These are phyloP conservation scores for Phialophora macrospora DNA, from an alignment of 2,329 filamentous ascomycete genomes.

Conservation along the genomic window DNA sequence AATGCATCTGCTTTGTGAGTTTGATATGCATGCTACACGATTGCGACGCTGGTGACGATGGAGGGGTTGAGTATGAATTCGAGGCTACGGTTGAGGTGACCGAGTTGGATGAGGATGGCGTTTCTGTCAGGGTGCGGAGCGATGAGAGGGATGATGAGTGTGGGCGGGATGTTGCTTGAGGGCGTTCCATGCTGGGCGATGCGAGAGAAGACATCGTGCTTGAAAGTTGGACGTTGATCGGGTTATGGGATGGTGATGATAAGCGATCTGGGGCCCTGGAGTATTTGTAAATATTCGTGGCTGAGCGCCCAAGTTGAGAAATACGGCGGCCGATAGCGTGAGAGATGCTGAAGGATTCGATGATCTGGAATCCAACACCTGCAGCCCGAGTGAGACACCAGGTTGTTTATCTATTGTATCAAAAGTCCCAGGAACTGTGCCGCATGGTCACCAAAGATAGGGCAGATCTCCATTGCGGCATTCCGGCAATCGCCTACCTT, in stretches of 20 bases:
- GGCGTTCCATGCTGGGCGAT: slow-evolving; percentile 9
- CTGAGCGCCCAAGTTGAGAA: not conserved
- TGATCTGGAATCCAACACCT: not conserved
- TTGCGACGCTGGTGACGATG: not conserved
- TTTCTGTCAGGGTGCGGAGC: not conserved
- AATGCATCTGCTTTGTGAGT: slow-evolving; percentile 32
- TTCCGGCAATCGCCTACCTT: slow-evolving; percentile 3
- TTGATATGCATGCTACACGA: slow-evolving; percentile 30
- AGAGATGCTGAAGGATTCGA: not conserved
- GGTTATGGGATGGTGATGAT: not conserved
- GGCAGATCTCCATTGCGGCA: slow-evolving; percentile 3
- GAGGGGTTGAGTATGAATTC: not conserved
- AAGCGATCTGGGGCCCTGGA: not conserved
- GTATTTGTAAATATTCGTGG: slow-evolving; percentile 1
- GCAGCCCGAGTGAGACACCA: not conserved
- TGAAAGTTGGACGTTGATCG: not conserved
- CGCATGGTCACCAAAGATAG: not conserved
- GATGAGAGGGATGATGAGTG: slow-evolving; percentile 31
- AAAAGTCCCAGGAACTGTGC: not conserved
- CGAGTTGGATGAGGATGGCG: slow-evolving; percentile 11
- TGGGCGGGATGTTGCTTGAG: not conserved
- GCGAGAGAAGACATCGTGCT: not conserved
- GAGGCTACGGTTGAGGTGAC: not conserved
- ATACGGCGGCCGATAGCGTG: not conserved
- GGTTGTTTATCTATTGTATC: not conserved